A percentile compares a stretch with the other conserved stretches of the same genome.
These are phyloP conservation scores for Taphrina confusa DNA, from an alignment of 1,139 yeast species.

Conservation along the genomic window DNA sequence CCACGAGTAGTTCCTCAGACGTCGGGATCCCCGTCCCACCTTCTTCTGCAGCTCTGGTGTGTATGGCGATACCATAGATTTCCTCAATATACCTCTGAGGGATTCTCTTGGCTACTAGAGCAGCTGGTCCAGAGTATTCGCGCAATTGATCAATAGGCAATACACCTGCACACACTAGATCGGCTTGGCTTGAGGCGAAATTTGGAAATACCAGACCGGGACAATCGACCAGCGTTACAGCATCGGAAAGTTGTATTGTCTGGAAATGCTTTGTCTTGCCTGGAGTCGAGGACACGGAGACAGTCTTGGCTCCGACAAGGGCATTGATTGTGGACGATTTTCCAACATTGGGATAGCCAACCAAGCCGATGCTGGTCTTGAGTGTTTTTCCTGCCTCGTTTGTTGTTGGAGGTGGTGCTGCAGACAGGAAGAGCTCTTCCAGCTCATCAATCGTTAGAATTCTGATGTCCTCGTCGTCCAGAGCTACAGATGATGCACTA, in stretches of 20 bases:
- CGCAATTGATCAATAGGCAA: constrained; percentile 95
- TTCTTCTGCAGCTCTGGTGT: constrained; percentile 69
- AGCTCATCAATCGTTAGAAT: constrained; percentile 82
- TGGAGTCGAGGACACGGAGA: constrained; percentile 95
- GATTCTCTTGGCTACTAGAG: constrained; percentile 80
- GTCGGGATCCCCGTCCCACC: constrained; percentile 90
- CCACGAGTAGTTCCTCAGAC: constrained; percentile 81
- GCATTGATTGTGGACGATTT: constrained; percentile 96
- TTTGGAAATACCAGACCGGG: constrained; percentile 99
- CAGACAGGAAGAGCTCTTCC: constrained; percentile 73
- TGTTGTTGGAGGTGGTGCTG: constrained; percentile 64
- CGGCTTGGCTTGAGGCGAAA: constrained; percentile 95
- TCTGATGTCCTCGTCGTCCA: constrained; percentile 42
- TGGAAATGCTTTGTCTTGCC: constrained; percentile 99
- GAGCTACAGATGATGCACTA: neutral
- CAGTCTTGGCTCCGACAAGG: constrained; percentile 91
- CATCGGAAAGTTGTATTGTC: constrained; percentile 80
- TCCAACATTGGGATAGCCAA: constrained; percentile 91
- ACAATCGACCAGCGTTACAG: constrained; percentile 91
- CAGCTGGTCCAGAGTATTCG: constrained; percentile 88
- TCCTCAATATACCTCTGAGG: constrained; percentile 91
- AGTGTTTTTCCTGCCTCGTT: constrained; percentile 55
- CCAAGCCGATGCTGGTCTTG: constrained; percentile 67
- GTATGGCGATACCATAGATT: constrained; percentile 87
- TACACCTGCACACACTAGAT: constrained; percentile 95